phyloP scores from a whole-genome alignment of 2,329 filamentous ascomycete genomes.

The Fusarium sp. region DNA sequence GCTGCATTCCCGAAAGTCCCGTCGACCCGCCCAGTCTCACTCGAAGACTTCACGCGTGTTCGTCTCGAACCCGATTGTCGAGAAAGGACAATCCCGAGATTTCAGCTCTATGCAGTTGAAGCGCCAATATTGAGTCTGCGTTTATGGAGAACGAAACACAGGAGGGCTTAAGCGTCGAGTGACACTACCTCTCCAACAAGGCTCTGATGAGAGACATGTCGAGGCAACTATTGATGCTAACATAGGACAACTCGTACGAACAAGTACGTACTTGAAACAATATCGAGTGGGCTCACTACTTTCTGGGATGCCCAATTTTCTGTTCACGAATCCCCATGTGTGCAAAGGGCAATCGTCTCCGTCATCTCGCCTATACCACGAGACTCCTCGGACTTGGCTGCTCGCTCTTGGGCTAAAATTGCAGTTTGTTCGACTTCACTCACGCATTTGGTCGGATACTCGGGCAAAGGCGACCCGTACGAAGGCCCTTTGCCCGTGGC shows the following conservation, averaged over 20 bases:
- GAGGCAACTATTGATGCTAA: not conserved
- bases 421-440: not conserved
- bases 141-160: not conserved
- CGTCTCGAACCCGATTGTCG: not conserved
- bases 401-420: not conserved
- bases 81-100: not conserved
- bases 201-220: not conserved
- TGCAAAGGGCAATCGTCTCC: not conserved
- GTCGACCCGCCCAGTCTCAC: slow-evolving; percentile 5
- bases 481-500: not conserved
- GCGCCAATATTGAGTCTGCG: not conserved
- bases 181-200: not conserved
- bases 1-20: slow-evolving; percentile 35
- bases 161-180: not conserved
- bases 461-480: not conserved
- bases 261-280: not conserved
- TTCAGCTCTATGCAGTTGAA: not conserved
- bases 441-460: not conserved
- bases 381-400: not conserved
- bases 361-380: not conserved
- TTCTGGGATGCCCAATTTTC: not conserved
- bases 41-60: not conserved
- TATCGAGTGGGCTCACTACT: not conserved
- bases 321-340: slow-evolving; percentile 6
- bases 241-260: not conserved